Evolutionary conservation across 495 filamentous ascomycete species (phyloP), one percentile per base, ranked within the genome.

Genomic region (Xylaria flabelliformis): DNA sequence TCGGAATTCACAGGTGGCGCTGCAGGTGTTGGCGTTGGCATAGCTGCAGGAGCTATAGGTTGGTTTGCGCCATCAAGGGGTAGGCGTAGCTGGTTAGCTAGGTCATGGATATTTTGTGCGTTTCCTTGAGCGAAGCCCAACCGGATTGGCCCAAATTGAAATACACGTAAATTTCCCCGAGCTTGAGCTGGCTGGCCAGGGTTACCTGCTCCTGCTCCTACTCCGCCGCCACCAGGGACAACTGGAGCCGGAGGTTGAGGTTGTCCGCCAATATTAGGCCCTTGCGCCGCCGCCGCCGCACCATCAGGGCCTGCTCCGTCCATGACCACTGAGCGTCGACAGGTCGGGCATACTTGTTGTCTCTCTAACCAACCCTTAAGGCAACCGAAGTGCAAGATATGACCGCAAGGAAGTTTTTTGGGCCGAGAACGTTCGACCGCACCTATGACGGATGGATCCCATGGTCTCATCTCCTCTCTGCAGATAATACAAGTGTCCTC

Each of bases 401-500:
- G 96, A 3, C 95, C 95, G 79, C 96, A 99, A 0, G 96, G 96
- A 12, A 99, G 88, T 81, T 97, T 97, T 82, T 98, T 99, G 13
- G 97, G 92, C 55, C 97, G 90, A 39, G 90, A 90, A 48, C 96
- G 88, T 76, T 98, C 94, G 70, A 96, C 91, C 36, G 88, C 83
- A 6, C 74, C 81, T 8, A 75, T 67, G 80, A 84, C 75, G 82
- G 76, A 55, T 21, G 87, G 82, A 71, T 87, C 82, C 89, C 91
- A 94, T 2, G 91, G 89, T 44, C 88, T 88, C 97, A 99, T 98
- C 64, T 97, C 94, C 79, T 98, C 97, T 70, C 96, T 90, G 82
- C 96, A 99, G 69, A 99, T 97, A 78, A 99, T 99, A 78, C 96
- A 99, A 15, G 95, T 95, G 74, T 97, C 92, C 75, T 97, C 95